Conservation (phyloP, 306 rosid species). For the Glycine latifolia region DNA sequence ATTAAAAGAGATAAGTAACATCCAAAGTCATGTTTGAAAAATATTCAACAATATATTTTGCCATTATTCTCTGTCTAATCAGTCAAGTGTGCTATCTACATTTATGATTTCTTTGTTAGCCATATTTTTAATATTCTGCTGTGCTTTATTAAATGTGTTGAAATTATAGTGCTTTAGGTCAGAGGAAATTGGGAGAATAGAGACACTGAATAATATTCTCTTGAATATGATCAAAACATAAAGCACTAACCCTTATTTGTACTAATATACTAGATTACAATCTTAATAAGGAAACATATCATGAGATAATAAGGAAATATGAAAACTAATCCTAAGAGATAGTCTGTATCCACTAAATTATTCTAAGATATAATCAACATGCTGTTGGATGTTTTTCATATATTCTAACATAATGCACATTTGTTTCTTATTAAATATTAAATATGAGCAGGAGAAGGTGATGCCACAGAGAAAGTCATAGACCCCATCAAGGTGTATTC, state of each 20-base stretch:
- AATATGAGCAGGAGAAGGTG: constrained; percentile 67
- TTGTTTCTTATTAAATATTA: constrained; percentile 46
- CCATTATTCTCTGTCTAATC: constrained; percentile 16
- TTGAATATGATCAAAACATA: neutral
- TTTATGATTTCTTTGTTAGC: constrained; percentile 2
- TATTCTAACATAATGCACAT: constrained; percentile 19
- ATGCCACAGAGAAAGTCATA: constrained; percentile 64
- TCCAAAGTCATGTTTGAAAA: constrained; percentile 19
- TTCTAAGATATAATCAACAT: neutral
- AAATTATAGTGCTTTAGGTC: neutral
- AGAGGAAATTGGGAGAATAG: neutral
- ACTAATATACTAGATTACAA: neutral
- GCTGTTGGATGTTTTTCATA: neutral
- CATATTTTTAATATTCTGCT: constrained; percentile 31
- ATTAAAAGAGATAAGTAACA: constrained; percentile 22
- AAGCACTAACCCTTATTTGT: neutral
- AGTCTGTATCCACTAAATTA: neutral
- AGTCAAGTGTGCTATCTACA: neutral
- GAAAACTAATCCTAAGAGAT: neutral
- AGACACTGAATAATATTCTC: neutral
- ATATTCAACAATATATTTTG: constrained; percentile 9
- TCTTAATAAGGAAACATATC: neutral
- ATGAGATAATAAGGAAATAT: neutral
- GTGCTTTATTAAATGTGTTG: constrained; percentile 29
- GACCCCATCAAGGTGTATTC: constrained; percentile 93